Evolutionary conservation across 805 yeast species (phyloP).

Genomic region (Myxozyma udenii): DNA sequence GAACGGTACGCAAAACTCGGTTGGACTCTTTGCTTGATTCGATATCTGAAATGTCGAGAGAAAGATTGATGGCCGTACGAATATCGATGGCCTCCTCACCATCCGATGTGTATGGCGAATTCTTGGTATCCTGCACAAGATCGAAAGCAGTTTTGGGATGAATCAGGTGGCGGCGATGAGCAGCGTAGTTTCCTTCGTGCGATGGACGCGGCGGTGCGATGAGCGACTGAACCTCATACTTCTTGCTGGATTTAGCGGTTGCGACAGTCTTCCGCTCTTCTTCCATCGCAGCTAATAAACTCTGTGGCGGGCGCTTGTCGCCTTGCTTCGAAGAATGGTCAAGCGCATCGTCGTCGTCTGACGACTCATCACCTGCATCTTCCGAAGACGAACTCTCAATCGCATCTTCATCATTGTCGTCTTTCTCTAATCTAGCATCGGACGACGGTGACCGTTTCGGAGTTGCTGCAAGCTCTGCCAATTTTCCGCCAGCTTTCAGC

Average conservation of each 20-base stretch:
- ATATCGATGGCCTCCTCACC: constrained; percentile 62
- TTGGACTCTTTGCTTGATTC: constrained; percentile 53
- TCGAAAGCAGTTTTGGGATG: constrained; percentile 52
- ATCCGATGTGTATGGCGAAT: constrained; percentile 65
- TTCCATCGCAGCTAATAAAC: constrained; percentile 34
- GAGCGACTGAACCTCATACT: constrained; percentile 31
- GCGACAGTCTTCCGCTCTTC: constrained; percentile 34
- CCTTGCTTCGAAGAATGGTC: constrained; percentile 11
- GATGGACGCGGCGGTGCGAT: constrained; percentile 32
- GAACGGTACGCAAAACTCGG: constrained; percentile 65
- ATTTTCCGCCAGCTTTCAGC: constrained; percentile 30
- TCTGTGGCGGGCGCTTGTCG: constrained; percentile 25
- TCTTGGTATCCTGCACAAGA: constrained; percentile 31
- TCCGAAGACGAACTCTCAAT: constrained; percentile 32
- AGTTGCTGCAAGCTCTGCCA: constrained; percentile 21
- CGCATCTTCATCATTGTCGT: constrained; percentile 27
- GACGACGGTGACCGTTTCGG: constrained; percentile 21
- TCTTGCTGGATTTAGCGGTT: constrained; percentile 11
- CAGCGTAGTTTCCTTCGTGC: constrained; percentile 47
- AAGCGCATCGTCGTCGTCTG: constrained; percentile 31
- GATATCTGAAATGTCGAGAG: constrained; percentile 54
- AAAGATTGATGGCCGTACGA: constrained; percentile 53
- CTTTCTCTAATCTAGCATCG: constrained; percentile 28
- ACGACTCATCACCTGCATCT: constrained; percentile 29
- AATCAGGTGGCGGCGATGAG: constrained; percentile 57